Evolutionary conservation across 495 filamentous ascomycete genomes (phyloP).

Genomic region (Tuber brumale): DNA sequence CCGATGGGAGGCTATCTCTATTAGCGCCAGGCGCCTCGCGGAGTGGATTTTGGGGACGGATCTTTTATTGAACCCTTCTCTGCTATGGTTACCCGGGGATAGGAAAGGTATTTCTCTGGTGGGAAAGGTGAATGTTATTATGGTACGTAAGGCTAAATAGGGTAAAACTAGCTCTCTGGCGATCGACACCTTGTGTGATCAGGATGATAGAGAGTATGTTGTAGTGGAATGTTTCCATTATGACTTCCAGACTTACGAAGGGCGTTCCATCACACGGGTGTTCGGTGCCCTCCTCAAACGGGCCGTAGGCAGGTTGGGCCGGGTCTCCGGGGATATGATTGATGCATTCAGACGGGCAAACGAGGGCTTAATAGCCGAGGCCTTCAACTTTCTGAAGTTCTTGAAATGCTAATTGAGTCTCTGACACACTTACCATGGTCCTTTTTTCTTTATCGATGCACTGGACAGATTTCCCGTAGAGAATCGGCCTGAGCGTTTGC

Average conservation of each 20-base stretch:
- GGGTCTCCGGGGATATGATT: neutral
- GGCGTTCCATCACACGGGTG: neutral
- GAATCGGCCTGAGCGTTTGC: too few relatives aligned
- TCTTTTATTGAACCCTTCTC: neutral
- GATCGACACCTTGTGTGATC: neutral
- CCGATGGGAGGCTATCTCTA: neutral
- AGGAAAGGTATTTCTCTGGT: neutral
- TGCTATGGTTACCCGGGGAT: neutral
- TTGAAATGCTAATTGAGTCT: neutral
- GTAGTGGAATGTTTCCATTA: neutral
- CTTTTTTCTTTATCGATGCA: neutral
- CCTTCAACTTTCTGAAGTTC: neutral
- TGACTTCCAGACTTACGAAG: neutral
- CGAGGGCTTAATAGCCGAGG: neutral
- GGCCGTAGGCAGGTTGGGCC: neutral
- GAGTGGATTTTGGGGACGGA: neutral
- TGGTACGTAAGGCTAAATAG: neutral
- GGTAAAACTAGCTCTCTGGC: neutral
- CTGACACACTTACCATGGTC: neutral
- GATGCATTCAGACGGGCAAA: neutral
- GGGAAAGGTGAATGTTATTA: neutral
- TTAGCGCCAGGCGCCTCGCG: neutral
- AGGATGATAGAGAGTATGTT: neutral
- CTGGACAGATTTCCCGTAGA: neutral
- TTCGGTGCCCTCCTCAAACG: neutral